phyloP scores from a whole-genome alignment of 1,284 basidiomycete species.

The Cutaneotrichosporon daszewskae region DNA sequence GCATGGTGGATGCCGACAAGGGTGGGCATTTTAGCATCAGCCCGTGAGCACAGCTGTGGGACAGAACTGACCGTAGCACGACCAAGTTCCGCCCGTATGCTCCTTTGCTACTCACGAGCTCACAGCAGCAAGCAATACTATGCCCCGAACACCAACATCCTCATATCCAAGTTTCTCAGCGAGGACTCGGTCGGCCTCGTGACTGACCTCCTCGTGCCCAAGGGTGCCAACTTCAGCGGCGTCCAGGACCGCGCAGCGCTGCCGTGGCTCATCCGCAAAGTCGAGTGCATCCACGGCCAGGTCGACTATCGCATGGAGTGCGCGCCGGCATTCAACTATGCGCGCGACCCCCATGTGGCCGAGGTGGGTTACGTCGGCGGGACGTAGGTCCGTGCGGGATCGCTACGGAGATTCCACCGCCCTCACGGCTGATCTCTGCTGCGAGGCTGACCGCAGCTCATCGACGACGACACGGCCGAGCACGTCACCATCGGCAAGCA shows the following conservation, averaged over 20 bases:
- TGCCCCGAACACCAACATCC: slow-evolving; percentile 76
- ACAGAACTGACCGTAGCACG: slow-evolving; percentile 5
- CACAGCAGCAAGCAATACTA: slow-evolving; percentile 74
- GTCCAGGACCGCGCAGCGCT: slow-evolving; percentile 47
- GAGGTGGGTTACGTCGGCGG: slow-evolving; percentile 38
- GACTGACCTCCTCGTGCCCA: slow-evolving; percentile 53
- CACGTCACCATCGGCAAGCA: slow-evolving; percentile 47
- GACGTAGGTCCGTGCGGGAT: not conserved
- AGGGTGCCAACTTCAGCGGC: slow-evolving; percentile 33
- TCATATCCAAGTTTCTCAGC: slow-evolving; percentile 81
- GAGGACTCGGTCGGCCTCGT: slow-evolving; percentile 72
- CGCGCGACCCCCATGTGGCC: slow-evolving; percentile 64
- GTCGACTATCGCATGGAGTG: slow-evolving; percentile 75
- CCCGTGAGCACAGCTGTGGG: too few species aligned
- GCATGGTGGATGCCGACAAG: slow-evolving; percentile 53
- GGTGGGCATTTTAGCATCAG: slow-evolving; percentile 89
- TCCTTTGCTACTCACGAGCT: slow-evolving; percentile 46
- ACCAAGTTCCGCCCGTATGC: slow-evolving; percentile 34
- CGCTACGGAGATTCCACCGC: not conserved
- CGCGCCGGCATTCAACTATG: slow-evolving; percentile 90
- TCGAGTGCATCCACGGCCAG: slow-evolving; percentile 75
- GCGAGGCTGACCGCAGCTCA: slow-evolving; percentile 28
- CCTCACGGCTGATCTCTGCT: too few species aligned
- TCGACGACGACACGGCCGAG: slow-evolving; percentile 51
- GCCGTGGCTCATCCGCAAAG: slow-evolving; percentile 79